Percentiles rank a stretch among this genome's conserved stretches.
These are phyloP conservation scores for Chlamydomonas incerta DNA, from an alignment of 139 green algal genomes.

Conservation along the genomic window DNA sequence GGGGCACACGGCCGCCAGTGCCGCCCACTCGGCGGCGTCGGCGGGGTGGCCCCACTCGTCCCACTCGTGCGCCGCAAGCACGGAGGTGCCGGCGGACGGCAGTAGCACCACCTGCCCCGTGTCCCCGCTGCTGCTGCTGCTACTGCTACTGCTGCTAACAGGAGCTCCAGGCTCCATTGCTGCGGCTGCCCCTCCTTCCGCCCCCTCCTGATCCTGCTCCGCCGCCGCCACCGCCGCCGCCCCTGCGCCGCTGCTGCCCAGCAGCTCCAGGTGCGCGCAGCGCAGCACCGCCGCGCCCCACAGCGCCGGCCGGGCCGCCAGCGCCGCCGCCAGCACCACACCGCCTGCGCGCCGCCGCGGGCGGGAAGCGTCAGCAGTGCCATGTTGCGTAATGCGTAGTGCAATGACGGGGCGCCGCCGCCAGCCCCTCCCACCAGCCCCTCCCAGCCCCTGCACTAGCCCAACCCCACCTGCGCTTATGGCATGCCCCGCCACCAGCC, in stretches of 20 bases:
- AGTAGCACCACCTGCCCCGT: too few relatives aligned
- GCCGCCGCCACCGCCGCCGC: too few relatives aligned
- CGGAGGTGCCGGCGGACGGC: background rate
- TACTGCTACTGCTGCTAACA: too few relatives aligned
- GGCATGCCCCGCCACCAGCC: conserved; percentile 58
- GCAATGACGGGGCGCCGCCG: too few relatives aligned
- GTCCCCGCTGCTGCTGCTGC: too few relatives aligned
- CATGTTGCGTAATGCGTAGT: too few relatives aligned
- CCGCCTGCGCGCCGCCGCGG: conserved; percentile 24
- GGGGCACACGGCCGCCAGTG: conserved; percentile 53
- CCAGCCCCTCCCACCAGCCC: too few relatives aligned
- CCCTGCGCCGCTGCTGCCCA: background rate
- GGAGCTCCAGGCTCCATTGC: too few relatives aligned
- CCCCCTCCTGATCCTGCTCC: too few relatives aligned
- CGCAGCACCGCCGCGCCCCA: conserved; percentile 68
- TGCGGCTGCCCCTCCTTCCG: too few relatives aligned
- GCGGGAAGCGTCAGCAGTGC: too few relatives aligned
- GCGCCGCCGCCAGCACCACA: conserved; percentile 5
- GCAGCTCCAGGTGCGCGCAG: conserved; percentile 71
- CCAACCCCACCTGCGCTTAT: conserved; percentile 60
- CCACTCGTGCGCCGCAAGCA: conserved; percentile 65
- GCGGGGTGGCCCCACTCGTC: conserved; percentile 75
- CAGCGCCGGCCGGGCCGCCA: conserved; percentile 29
- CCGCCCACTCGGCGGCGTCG: conserved; percentile 31
- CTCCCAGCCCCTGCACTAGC: too few relatives aligned